Evolutionary conservation across 139 green algal genomes (phyloP).

Genomic region (Closterium sp.): DNA sequence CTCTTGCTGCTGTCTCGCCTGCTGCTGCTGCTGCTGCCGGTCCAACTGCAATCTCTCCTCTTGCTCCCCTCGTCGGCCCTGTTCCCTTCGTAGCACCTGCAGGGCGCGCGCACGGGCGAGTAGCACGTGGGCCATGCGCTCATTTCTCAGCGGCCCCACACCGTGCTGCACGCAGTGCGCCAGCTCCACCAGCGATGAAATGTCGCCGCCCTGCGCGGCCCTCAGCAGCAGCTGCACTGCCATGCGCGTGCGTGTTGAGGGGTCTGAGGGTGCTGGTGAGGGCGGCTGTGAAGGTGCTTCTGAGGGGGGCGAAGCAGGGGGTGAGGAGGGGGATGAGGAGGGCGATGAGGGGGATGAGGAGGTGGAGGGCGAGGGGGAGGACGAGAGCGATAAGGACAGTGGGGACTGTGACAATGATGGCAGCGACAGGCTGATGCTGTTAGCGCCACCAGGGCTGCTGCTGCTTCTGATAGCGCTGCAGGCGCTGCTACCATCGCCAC

Average conservation of each 20-base stretch:
- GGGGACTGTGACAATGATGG: not conserved
- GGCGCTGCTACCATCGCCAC: not conserved
- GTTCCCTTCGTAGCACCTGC: not conserved
- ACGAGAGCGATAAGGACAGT: too few relatives aligned
- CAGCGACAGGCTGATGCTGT: not conserved
- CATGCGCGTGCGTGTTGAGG: too few relatives aligned
- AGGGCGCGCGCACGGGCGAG: not conserved
- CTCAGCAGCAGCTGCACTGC: not conserved
- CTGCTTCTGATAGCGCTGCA: too few relatives aligned
- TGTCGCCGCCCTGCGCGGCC: not conserved
- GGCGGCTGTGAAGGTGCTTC: too few relatives aligned
- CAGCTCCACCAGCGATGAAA: not conserved
- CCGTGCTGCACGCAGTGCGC: not conserved
- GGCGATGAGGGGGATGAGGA: too few relatives aligned
- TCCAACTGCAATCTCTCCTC: too few relatives aligned
- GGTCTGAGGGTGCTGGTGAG: not conserved
- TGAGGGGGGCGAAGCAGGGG: too few relatives aligned
- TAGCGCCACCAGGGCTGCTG: not conserved
- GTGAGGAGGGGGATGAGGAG: too few relatives aligned
- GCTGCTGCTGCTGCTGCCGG: too few relatives aligned
- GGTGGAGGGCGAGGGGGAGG: too few relatives aligned
- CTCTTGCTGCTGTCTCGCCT: not conserved
- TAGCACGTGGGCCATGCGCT: not conserved
- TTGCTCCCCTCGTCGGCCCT: not conserved
- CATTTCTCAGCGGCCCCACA: not conserved